phyloP scores from a whole-genome alignment of 176 grass and related monocot species.

The Microstegium vimineum region DNA sequence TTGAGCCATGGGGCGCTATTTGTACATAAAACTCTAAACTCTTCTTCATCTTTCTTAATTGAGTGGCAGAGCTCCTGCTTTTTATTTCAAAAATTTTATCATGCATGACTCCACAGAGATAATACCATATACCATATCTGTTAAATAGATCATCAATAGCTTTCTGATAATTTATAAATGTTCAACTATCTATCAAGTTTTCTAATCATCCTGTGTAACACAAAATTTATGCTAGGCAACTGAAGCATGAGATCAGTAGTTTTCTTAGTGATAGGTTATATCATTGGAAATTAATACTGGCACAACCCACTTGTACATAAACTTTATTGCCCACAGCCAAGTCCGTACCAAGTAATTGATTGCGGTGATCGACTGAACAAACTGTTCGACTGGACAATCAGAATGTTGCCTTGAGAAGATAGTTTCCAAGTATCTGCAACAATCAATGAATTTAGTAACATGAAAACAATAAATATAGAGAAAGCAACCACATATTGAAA shows the following conservation, averaged over 20 bases:
- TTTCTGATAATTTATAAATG: neutral
- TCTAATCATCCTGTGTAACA: neutral
- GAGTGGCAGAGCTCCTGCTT: too few relatives aligned
- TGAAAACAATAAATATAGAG: neutral
- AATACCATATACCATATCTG: neutral
- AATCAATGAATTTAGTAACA: conserved; percentile 28
- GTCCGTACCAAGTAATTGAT: conserved; percentile 69
- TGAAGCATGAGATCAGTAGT: neutral
- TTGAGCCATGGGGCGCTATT: too few relatives aligned
- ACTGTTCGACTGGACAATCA: conserved; percentile 48
- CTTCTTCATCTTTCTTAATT: too few relatives aligned
- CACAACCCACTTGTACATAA: neutral
- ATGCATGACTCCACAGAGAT: neutral
- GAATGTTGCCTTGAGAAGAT: conserved; percentile 54
- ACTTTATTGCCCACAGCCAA: neutral
- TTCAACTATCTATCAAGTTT: neutral
- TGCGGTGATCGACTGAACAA: conserved; percentile 45
- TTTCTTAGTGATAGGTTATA: neutral
- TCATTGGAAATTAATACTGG: neutral
- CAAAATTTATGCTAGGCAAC: neutral
- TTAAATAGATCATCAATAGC: neutral
- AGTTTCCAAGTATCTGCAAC: conserved; percentile 73
- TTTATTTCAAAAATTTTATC: too few relatives aligned
- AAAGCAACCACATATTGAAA: conserved; percentile 21
- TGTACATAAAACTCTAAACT: too few relatives aligned